phyloP scores from a whole-genome alignment of 176 grass and related monocot genomes.

The Carex myosuroides region DNA sequence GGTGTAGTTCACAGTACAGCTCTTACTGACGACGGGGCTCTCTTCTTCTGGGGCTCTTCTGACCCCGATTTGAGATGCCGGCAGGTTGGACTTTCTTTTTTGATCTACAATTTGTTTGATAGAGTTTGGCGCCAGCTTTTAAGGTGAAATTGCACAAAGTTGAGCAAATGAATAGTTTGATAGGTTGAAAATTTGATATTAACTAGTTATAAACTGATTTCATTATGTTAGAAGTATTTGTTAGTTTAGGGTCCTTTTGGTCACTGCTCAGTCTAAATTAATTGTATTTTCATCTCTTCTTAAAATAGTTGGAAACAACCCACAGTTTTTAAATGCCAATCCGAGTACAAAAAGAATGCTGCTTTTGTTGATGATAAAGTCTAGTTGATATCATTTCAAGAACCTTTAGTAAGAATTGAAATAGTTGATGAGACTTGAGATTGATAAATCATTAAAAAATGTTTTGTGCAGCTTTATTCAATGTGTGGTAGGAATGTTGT shows the following conservation, averaged over 20 bases:
- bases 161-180: background rate
- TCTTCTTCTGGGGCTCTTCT: constrained; percentile 92
- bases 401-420: constrained; percentile 15
- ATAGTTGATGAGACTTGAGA: background rate
- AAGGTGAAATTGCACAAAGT: background rate
- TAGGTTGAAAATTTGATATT: background rate
- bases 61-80: constrained; percentile 94
- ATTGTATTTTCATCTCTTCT: background rate
- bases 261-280: background rate
- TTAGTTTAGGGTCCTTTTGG: background rate
- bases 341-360: background rate
- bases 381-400: constrained; percentile 8
- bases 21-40: constrained; percentile 76
- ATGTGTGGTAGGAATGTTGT: constrained; percentile 64
- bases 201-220: background rate
- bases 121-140: background rate
- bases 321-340: background rate
- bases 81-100: constrained; percentile 55
- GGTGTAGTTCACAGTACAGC: constrained; percentile 74
- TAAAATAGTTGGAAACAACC: background rate
- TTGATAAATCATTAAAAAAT: constrained; percentile 1
- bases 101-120: background rate
- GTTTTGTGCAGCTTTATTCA: constrained; percentile 60
- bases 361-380: constrained; percentile 1
- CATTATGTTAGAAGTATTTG: background rate